Conservation (phyloP, 163 green algal genomes). For the Chloromonas sp. region DNA sequence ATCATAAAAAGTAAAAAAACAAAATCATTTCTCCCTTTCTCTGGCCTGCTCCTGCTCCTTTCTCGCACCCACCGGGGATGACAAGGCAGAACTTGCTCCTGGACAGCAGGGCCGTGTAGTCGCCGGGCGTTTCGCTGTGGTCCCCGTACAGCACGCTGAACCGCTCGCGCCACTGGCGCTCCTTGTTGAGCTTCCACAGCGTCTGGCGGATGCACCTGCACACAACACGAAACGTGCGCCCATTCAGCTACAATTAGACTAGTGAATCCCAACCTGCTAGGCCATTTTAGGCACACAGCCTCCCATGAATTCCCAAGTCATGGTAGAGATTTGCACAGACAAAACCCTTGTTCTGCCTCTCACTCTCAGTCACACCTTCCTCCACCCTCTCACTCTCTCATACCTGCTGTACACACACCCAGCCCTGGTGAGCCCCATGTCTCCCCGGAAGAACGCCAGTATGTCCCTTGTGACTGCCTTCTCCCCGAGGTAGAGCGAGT, state of each 20-base stretch:
- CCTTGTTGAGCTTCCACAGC: slow-evolving; percentile 16
- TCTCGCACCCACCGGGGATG: slow-evolving; percentile 6
- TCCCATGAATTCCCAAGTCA: too few species aligned
- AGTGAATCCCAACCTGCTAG: too few species aligned
- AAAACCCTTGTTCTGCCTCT: too few species aligned
- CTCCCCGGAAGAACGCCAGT: slow-evolving; percentile 22
- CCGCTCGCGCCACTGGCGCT: slow-evolving; percentile 1
- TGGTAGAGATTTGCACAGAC: too few species aligned
- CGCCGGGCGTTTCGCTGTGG: background rate
- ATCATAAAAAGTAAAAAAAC: too few species aligned
- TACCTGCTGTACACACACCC: slow-evolving; percentile 17
- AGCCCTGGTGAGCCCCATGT: slow-evolving; percentile 8
- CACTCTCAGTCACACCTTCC: too few species aligned
- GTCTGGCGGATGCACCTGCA: slow-evolving; percentile 13
- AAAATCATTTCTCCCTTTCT: too few species aligned
- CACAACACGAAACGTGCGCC: slow-evolving; percentile 7
- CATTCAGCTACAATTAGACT: background rate
- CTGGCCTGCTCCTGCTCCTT: too few species aligned
- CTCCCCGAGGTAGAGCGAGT: slow-evolving; percentile 19
- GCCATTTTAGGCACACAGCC: too few species aligned
- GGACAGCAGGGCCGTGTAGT: slow-evolving; percentile 4
- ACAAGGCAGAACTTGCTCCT: slow-evolving; percentile 17
- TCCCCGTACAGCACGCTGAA: slow-evolving; percentile 10
- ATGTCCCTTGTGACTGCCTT: slow-evolving; percentile 6
- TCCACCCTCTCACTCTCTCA: too few species aligned